These are phyloP conservation scores for Fraxinus cuspidata DNA, from an alignment of 257 asterid genomes.

Conservation along the genomic window DNA sequence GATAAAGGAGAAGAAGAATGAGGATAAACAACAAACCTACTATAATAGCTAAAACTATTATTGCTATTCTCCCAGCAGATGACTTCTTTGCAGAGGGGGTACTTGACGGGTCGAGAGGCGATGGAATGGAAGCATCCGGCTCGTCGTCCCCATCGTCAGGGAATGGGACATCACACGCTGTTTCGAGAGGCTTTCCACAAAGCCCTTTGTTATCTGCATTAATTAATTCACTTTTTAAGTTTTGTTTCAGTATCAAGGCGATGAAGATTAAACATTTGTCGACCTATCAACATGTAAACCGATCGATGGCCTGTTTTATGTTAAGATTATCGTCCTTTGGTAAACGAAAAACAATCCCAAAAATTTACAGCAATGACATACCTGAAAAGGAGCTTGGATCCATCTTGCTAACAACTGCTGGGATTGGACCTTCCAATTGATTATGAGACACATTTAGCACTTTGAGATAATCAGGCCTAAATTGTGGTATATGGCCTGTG, in stretches of 20 bases:
- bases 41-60: constrained; percentile 35
- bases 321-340: neutral
- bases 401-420: constrained; percentile 43
- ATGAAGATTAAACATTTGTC: too few species aligned
- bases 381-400: constrained; percentile 67
- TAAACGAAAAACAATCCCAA: neutral
- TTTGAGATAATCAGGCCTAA: constrained; percentile 42
- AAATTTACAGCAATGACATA: constrained; percentile 10
- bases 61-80: constrained; percentile 29
- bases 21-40: constrained; percentile 46
- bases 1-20: constrained; percentile 36
- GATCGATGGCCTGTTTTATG: neutral
- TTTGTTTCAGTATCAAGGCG: neutral
- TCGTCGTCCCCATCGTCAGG: constrained; percentile 29
- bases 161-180: constrained; percentile 44
- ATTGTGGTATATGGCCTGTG: constrained; percentile 58
- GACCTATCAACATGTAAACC: neutral
- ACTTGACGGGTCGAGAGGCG: neutral
- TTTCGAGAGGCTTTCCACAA: constrained; percentile 66
- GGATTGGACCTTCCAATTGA: constrained; percentile 74
- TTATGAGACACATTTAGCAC: constrained; percentile 68
- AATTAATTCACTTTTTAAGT: neutral
- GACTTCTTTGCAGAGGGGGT: neutral
- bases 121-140: constrained; percentile 31
- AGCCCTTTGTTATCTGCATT: constrained; percentile 67